A percentile compares a stretch with the other conserved stretches of the same genome.
Conservation (phyloP, 495 filamentous ascomycete species). For the Talaromyces thailandensis region DNA sequence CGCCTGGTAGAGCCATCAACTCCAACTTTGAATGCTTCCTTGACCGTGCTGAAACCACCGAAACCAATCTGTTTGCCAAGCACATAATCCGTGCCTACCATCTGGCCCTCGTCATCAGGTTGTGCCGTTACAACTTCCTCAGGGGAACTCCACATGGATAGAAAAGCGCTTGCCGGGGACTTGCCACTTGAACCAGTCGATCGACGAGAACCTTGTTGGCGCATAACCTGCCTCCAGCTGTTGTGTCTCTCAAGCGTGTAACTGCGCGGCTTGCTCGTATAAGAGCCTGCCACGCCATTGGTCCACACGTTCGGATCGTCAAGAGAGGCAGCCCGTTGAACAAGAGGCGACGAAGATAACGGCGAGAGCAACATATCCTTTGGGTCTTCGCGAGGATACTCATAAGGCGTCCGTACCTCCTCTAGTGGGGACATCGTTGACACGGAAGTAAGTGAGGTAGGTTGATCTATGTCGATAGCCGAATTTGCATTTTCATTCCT, state of each 20-base stretch:
- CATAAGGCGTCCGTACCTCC: constrained; percentile 43
- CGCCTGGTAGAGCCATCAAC: constrained; percentile 40
- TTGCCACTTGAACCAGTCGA: constrained; percentile 40
- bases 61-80: constrained; percentile 62
- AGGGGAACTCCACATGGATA: constrained; percentile 45
- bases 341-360: constrained; percentile 35
- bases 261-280: constrained; percentile 33
- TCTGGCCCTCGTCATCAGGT: constrained; percentile 66
- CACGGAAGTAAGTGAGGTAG: constrained; percentile 53
- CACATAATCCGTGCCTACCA: constrained; percentile 63
- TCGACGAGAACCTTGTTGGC: constrained; percentile 30
- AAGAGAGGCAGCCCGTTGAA: constrained; percentile 33
- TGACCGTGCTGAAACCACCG: constrained; percentile 64
- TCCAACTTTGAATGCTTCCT: constrained; percentile 62
- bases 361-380: constrained; percentile 46
- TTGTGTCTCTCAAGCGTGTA: constrained; percentile 31
- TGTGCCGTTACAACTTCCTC: constrained; percentile 31
- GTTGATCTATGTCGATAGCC: constrained; percentile 26
- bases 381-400: constrained; percentile 17
- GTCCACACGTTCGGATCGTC: constrained; percentile 43
- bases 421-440: constrained; percentile 47
- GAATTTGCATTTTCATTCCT: not conserved
- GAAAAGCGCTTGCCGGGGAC: constrained; percentile 48
- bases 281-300: constrained; percentile 28
- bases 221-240: constrained; percentile 27